Percentiles rank a stretch among this genome's conserved stretches.
phyloP scores from a whole-genome alignment of 2,329 filamentous ascomycete species.

The Ambrosiella beaveri region DNA sequence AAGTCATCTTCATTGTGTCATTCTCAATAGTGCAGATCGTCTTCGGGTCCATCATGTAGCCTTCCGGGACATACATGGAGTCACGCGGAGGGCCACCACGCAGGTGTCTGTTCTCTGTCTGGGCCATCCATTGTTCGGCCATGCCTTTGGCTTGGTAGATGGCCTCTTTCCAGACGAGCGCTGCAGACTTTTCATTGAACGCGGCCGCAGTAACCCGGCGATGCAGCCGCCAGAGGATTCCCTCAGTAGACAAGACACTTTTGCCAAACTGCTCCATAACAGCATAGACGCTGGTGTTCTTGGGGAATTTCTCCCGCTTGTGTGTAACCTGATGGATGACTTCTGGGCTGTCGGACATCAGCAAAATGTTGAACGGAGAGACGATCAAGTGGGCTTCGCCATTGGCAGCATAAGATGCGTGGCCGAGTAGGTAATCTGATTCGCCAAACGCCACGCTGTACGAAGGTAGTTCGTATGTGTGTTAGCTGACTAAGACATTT shows the following conservation, averaged over 20 bases:
- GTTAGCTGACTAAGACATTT: not conserved
- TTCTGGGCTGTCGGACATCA: constrained; percentile 46
- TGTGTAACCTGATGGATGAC: constrained; percentile 47
- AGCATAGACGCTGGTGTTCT: constrained; percentile 21
- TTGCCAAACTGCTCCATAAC: constrained; percentile 39
- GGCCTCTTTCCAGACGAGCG: constrained; percentile 45
- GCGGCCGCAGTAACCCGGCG: constrained; percentile 53
- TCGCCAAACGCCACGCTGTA: constrained; percentile 5
- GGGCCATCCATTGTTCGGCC: constrained; percentile 38
- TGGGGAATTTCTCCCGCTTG: constrained; percentile 51
- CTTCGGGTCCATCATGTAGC: constrained; percentile 11
- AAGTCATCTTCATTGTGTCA: constrained; percentile 46
- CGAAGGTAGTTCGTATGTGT: not conserved
- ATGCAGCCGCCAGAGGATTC: constrained; percentile 51
- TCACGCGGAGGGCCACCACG: not conserved
- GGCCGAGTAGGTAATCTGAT: constrained; percentile 18
- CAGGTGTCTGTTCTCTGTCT: constrained; percentile 9
- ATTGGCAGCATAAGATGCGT: constrained; percentile 38
- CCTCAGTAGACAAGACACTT: constrained; percentile 56
- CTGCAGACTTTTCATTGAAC: constrained; percentile 63
- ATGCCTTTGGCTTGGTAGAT: constrained; percentile 45
- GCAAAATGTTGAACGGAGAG: constrained; percentile 32
- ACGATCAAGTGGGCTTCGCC: constrained; percentile 51
- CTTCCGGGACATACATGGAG: constrained; percentile 15
- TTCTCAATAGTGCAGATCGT: constrained; percentile 38